Conservation (phyloP, 805 yeast species). For the Priceomyces carsonii region DNA sequence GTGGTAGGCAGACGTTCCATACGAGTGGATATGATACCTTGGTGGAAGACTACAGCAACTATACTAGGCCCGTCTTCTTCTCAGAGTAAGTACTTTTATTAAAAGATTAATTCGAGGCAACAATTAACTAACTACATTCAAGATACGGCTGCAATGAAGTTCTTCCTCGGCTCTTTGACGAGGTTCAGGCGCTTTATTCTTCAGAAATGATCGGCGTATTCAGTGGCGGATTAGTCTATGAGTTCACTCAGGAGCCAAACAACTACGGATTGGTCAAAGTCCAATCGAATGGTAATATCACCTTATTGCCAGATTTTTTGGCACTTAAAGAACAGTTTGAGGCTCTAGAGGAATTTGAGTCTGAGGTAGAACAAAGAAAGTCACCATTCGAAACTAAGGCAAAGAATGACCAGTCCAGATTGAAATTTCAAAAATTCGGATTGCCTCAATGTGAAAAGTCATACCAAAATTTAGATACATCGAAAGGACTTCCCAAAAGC, state of each 20-base stretch:
- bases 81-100: constrained; percentile 61
- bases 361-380: constrained; percentile 17
- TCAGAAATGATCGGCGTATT: constrained; percentile 71
- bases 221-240: constrained; percentile 85
- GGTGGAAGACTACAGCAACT: constrained; percentile 67
- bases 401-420: constrained; percentile 18
- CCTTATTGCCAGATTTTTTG: constrained; percentile 44
- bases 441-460: constrained; percentile 31
- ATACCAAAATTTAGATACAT: constrained; percentile 38
- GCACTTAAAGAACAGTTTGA: constrained; percentile 46
- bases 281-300: constrained; percentile 41
- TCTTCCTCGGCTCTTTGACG: constrained; percentile 76
- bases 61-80: constrained; percentile 76
- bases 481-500: constrained; percentile 46
- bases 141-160: constrained; percentile 80
- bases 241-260: constrained; percentile 75
- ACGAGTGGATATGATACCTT: constrained; percentile 70
- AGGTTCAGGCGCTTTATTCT: constrained; percentile 69
- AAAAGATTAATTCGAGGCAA: background rate
- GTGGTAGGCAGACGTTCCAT: constrained; percentile 82
- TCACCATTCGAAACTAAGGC: constrained; percentile 20
- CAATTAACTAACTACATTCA: constrained; percentile 13
- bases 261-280: constrained; percentile 73
- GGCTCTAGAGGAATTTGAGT: constrained; percentile 29
- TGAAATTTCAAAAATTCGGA: constrained; percentile 19